Evolutionary conservation across 2,329 filamentous ascomycete genomes (phyloP).

Genomic region (Didymella pinodella): DNA sequence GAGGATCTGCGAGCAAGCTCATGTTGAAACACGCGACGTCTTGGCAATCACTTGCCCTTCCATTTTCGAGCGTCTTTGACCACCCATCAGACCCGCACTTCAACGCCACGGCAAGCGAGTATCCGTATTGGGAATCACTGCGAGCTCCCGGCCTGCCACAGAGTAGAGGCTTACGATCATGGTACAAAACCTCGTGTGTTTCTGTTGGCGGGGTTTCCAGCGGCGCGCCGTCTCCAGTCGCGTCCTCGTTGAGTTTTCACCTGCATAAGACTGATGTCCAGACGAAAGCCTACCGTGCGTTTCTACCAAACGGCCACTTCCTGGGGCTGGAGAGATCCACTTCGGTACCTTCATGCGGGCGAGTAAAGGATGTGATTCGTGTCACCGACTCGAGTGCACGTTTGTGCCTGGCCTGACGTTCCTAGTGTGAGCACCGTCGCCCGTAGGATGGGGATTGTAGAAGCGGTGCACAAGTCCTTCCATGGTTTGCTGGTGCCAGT

Average conservation of each 20-base stretch:
- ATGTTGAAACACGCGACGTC: constrained; percentile 32
- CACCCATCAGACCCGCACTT: constrained; percentile 30
- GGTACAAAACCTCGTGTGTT: not conserved
- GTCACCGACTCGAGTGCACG: constrained; percentile 28
- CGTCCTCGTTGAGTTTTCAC: constrained; percentile 22
- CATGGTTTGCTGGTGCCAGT: constrained; percentile 21
- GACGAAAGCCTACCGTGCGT: constrained; percentile 15
- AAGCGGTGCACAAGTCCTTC: constrained; percentile 26
- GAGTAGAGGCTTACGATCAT: not conserved
- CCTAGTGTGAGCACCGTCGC: constrained; percentile 33
- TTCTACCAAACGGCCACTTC: constrained; percentile 7
- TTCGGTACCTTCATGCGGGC: constrained; percentile 28
- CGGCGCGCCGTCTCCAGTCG: constrained; percentile 11
- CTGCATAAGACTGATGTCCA: constrained; percentile 25
- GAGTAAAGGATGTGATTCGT: constrained; percentile 36
- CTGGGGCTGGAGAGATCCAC: constrained; percentile 20
- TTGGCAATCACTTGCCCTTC: constrained; percentile 21
- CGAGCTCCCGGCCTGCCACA: constrained; percentile 9
- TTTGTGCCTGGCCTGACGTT: constrained; percentile 32
- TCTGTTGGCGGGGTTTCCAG: not conserved
- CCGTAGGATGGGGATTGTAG: constrained; percentile 33
- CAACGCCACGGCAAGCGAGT: constrained; percentile 21
- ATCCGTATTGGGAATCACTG: not conserved
- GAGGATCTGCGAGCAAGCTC: constrained; percentile 32
- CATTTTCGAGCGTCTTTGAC: constrained; percentile 21